These are phyloP conservation scores for Ophiostoma tasmaniense DNA, from an alignment of 2,329 filamentous ascomycete species.

Conservation along the genomic window DNA sequence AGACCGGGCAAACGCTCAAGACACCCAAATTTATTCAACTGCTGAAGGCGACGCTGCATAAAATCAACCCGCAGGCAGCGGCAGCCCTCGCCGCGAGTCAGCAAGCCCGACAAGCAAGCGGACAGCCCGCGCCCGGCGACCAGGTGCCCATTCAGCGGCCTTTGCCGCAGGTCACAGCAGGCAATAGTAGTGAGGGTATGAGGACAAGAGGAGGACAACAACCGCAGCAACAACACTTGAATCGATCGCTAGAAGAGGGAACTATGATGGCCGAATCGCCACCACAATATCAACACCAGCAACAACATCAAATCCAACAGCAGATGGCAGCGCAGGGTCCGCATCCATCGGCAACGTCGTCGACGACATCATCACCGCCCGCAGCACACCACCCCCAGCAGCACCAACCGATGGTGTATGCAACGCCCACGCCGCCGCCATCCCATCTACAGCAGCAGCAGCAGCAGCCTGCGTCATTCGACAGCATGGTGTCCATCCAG, in stretches of 20 bases:
- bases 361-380: constrained; percentile 16
- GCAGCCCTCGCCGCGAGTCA: constrained; percentile 2
- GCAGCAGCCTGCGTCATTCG: constrained; percentile 12
- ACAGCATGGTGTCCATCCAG: constrained; percentile 9
- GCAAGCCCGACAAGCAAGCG: constrained; percentile 1
- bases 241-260: constrained; percentile 5
- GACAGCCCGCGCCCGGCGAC: not conserved
- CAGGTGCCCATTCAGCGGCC: constrained; percentile 6
- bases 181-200: not conserved
- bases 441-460: constrained; percentile 26
- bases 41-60: constrained; percentile 36
- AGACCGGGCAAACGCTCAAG: constrained; percentile 35
- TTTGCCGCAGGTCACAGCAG: constrained; percentile 1
- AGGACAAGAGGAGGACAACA: not conserved
- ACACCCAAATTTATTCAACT: constrained; percentile 40
- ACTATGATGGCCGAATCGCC: not conserved
- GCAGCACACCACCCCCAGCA: constrained; percentile 18
- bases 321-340: constrained; percentile 7
- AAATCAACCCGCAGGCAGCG: constrained; percentile 12
- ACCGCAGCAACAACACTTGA: constrained; percentile 1
- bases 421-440: not conserved
- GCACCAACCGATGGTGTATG: not conserved
- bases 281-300: constrained; percentile 1
- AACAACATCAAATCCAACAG: not conserved
- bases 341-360: constrained; percentile 14